These are phyloP conservation scores for Penicillium pulvis DNA, from an alignment of 495 filamentous ascomycete genomes.

Conservation along the genomic window DNA sequence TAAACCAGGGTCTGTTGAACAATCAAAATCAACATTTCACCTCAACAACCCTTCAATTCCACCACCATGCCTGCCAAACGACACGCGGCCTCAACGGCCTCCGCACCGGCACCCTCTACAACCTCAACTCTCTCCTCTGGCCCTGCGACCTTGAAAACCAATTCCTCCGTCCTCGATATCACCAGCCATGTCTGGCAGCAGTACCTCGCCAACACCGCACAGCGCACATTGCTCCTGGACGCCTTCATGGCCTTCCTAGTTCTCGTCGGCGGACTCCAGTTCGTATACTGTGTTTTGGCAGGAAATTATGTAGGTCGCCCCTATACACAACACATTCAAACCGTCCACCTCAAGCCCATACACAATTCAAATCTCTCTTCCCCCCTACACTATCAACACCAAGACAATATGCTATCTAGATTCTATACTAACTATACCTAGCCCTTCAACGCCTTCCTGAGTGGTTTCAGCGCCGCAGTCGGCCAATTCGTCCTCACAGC, in stretches of 20 bases:
- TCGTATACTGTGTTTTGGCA: constrained; percentile 87
- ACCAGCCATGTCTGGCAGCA: constrained; percentile 63
- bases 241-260: constrained; percentile 90
- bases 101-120: constrained; percentile 33
- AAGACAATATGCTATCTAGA: not conserved
- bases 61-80: constrained; percentile 54
- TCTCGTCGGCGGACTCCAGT: constrained; percentile 83
- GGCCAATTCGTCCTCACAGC: constrained; percentile 97
- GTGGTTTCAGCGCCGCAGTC: constrained; percentile 91
- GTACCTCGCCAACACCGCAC: constrained; percentile 77
- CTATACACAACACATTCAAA: not conserved
- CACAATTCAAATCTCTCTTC: not conserved
- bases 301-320: constrained; percentile 81
- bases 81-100: constrained; percentile 43
- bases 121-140: constrained; percentile 49
- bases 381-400: not conserved
- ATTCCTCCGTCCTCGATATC: constrained; percentile 55
- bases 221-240: constrained; percentile 91
- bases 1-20: too few relatives aligned
- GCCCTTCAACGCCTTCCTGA: constrained; percentile 98
- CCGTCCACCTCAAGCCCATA: not conserved
- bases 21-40: constrained; percentile 1
- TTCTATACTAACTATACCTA: constrained; percentile 34
- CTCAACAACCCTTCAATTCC: constrained; percentile 7
- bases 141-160: constrained; percentile 39